Evolutionary conservation across 495 filamentous ascomycete genomes (phyloP), one percentile per base, ranked within the genome.

Genomic region (Daldinia childiae): DNA sequence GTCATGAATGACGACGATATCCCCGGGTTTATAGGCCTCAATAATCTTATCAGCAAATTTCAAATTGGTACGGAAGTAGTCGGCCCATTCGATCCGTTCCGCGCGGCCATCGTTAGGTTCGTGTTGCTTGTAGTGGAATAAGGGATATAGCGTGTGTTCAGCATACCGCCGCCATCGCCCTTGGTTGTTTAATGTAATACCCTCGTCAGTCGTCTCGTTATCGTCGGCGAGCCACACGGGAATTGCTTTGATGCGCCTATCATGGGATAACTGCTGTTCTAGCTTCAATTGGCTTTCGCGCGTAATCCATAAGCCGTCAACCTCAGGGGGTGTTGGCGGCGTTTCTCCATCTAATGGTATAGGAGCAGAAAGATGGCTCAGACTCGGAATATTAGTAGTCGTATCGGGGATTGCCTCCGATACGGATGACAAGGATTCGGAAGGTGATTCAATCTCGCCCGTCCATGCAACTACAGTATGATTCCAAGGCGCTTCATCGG

Each of bases 51-150:
- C 90, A 19, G 93, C 94, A 69, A 97, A 97, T 57, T 92, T 87
- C 74, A 90, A 89, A 78, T 97, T 97, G 84, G 97, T 88, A 29
- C 90, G 88, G 72, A 90, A 88, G 80, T 97, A 98, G 79, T 98
- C 92, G 21, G 90, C 87, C 94, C 94, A 98, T 79, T 92, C 89
- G 29, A 88, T 84, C n/a, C 90, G 87, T 74, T 93, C 92, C 30
- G 87, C 88, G 52, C 90, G 87, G 29, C 94, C 94, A 79, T 97
- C 92, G 21, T 89, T 91, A 1, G 93, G 92, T 67, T 93, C 91
- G 74, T 96, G 92, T 75, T 92, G 90, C 80, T 94, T 97, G 80
- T 98, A 98, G 78, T 98, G 94, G 79, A 97, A 91, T 15, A 97
- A 84, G 4, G 93, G 91, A 78, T 95, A 97, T 19, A 98, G 82